Percentiles rank a stretch among this genome's conserved stretches.
Conservation (phyloP, 768 basidiomycete genomes). For the Leccinum uliginosum region DNA sequence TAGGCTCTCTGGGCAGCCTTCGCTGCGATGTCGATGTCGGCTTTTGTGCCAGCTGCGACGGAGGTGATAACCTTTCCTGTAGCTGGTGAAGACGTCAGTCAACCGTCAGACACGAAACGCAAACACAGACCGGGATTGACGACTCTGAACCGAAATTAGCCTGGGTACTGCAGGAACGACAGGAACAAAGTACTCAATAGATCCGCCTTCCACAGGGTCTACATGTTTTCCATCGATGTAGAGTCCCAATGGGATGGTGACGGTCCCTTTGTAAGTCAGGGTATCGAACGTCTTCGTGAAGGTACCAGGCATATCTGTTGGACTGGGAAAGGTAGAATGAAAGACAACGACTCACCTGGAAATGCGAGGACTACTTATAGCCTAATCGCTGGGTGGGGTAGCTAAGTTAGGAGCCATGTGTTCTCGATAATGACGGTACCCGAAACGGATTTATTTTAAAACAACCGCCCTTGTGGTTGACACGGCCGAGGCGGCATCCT, state of each 20-base stretch:
- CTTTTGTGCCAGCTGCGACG: constrained; percentile 5
- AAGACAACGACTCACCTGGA: not conserved
- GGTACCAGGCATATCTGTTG: constrained; percentile 32
- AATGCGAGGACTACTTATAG: constrained; percentile 7
- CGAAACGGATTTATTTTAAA: not conserved
- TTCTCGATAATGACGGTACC: not conserved
- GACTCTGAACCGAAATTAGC: constrained; percentile 36
- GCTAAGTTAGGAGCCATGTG: not conserved
- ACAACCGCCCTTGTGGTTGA: not conserved
- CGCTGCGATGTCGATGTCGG: constrained; percentile 6
- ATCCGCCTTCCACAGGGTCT: constrained; percentile 46
- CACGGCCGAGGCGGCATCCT: not conserved
- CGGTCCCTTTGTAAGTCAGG: constrained; percentile 51
- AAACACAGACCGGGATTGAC: constrained; percentile 46
- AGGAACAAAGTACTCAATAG: constrained; percentile 53
- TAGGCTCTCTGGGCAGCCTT: constrained; percentile 4
- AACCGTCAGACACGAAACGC: not conserved
- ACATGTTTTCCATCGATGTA: constrained; percentile 59
- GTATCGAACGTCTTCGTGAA: constrained; percentile 51
- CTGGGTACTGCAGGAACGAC: not conserved
- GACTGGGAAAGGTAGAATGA: not conserved
- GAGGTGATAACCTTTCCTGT: constrained; percentile 10
- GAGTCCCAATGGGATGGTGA: constrained; percentile 55
- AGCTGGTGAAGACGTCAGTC: constrained; percentile 20
- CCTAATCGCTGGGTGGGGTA: not conserved